A percentile compares a stretch with the other conserved stretches of the same genome.
phyloP scores from a whole-genome alignment of 805 yeast genomes.

The Starmerella cellae region DNA sequence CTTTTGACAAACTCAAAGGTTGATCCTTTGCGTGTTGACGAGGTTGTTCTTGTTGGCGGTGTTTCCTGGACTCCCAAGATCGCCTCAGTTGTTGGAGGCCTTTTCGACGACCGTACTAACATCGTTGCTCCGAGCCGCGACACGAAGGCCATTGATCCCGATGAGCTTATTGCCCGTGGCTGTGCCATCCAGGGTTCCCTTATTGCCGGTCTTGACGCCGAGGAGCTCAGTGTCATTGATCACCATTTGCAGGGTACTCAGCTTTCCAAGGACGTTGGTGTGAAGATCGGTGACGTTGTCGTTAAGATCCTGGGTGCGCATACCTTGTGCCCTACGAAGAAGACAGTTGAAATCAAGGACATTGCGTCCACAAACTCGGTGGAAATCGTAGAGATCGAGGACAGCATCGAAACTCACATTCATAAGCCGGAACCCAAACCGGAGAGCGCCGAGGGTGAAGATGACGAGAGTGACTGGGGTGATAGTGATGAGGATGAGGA shows the following conservation, averaged over 20 bases:
- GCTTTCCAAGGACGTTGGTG: conserved; percentile 70
- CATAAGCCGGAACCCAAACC: conserved; percentile 57
- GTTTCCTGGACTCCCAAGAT: conserved; percentile 85
- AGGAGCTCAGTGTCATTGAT: conserved; percentile 55
- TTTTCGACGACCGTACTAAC: conserved; percentile 67
- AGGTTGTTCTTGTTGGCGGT: conserved; percentile 88
- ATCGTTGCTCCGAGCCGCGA: conserved; percentile 63
- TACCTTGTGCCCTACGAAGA: conserved; percentile 84
- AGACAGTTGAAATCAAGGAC: conserved; percentile 49
- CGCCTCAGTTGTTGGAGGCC: conserved; percentile 52
- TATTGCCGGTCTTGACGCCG: conserved; percentile 66
- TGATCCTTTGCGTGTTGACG: conserved; percentile 76
- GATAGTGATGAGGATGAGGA: conserved; percentile 64
- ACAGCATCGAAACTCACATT: conserved; percentile 70
- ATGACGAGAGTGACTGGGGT: conserved; percentile 40
- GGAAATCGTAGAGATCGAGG: conserved; percentile 56
- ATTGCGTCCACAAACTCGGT: conserved; percentile 39
- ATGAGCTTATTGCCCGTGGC: conserved; percentile 83
- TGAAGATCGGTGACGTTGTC: conserved; percentile 56
- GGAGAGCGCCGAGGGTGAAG: conserved; percentile 37
- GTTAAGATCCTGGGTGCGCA: conserved; percentile 62
- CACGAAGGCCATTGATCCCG: conserved; percentile 70
- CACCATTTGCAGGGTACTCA: conserved; percentile 65
- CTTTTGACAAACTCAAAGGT: conserved; percentile 70
- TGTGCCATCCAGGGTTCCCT: conserved; percentile 91